phyloP scores from a whole-genome alignment of 345 rosid species.

The Brassica carinata region DNA sequence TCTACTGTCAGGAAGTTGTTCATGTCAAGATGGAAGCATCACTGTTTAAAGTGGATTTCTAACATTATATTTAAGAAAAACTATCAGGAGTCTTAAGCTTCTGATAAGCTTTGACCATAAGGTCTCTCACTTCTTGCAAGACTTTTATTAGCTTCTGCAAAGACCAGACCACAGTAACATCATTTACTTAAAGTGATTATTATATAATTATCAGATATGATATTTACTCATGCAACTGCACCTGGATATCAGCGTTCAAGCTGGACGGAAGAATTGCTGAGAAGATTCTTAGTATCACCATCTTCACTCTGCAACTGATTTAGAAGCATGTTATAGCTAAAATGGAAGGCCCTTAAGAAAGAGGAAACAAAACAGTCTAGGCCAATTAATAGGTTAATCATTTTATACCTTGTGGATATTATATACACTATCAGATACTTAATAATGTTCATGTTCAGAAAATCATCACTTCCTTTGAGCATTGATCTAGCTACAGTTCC shows the following conservation, averaged over 20 bases:
- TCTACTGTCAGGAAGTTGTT: constrained; percentile 43
- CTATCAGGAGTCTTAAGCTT: no score
- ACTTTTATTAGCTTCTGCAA: constrained; percentile 73
- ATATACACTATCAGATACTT: no score
- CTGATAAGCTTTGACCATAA: constrained; percentile 43
- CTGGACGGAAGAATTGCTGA: constrained; percentile 92
- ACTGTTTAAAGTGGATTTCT: background rate
- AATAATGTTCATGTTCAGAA: no score
- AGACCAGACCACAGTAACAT: constrained; percentile 28
- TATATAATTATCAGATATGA: constrained; percentile 5
- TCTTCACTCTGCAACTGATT: constrained; percentile 95
- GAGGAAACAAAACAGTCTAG: constrained; percentile 26
- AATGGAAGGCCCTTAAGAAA: constrained; percentile 81
- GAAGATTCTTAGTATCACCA: constrained; percentile 91
- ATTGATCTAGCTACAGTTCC: no score
- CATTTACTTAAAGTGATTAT: constrained; percentile 8
- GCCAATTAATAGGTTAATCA: background rate
- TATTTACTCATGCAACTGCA: constrained; percentile 16
- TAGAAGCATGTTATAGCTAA: constrained; percentile 96
- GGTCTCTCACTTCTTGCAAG: constrained; percentile 83
- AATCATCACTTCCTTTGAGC: no score
- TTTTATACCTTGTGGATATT: no score
- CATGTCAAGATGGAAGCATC: constrained; percentile 8
- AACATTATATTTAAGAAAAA: background rate
- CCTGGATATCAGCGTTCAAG: constrained; percentile 95